These are phyloP conservation scores for Aspergillus campestris DNA, from an alignment of 495 filamentous ascomycete species.

Conservation along the genomic window DNA sequence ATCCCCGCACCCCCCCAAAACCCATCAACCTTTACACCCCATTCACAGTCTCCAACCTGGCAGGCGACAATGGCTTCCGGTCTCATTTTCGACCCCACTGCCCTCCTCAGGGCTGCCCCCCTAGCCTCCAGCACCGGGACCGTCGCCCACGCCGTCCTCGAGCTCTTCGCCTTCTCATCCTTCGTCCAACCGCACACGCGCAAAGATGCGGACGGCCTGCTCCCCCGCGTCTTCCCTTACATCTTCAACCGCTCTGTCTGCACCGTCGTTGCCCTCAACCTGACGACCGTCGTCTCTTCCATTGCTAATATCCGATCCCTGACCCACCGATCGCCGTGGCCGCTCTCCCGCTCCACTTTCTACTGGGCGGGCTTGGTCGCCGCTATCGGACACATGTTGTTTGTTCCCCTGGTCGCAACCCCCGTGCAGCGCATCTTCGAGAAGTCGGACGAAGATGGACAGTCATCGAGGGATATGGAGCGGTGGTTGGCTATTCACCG, in stretches of 20 bases:
- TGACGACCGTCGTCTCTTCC: conserved; percentile 5
- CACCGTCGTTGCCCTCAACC: conserved; percentile 7
- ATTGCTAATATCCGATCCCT: conserved; percentile 5
- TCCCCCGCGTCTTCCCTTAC: conserved; percentile 9
- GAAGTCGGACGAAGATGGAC: conserved; percentile 1
- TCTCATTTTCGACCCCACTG: conserved; percentile 28
- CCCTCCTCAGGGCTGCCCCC: conserved; percentile 26
- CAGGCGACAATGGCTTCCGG: conserved; percentile 26
- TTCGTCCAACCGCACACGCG: conserved; percentile 5
- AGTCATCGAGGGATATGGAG: conserved; percentile 9
- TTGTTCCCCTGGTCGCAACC: conserved; percentile 14
- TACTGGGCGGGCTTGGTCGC: conserved; percentile 13
- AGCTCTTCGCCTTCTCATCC: conserved; percentile 22
- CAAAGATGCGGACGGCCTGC: conserved; percentile 8
- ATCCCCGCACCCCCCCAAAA: background rate
- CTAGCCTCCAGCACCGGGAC: conserved; percentile 33
- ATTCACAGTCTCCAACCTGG: too few relatives aligned
- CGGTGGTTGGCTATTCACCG: conserved; percentile 15
- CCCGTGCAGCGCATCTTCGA: conserved; percentile 13
- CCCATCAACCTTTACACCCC: too few relatives aligned
- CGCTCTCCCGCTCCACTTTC: conserved; percentile 1
- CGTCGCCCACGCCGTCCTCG: conserved; percentile 24
- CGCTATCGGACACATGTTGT: conserved; percentile 14
- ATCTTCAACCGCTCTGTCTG: conserved; percentile 9
- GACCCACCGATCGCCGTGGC: conserved; percentile 1